Evolutionary conservation across 176 grass and related monocot genomes (phyloP), one percentile per base, ranked within the genome.

Genomic region (Carex parvula): DNA sequence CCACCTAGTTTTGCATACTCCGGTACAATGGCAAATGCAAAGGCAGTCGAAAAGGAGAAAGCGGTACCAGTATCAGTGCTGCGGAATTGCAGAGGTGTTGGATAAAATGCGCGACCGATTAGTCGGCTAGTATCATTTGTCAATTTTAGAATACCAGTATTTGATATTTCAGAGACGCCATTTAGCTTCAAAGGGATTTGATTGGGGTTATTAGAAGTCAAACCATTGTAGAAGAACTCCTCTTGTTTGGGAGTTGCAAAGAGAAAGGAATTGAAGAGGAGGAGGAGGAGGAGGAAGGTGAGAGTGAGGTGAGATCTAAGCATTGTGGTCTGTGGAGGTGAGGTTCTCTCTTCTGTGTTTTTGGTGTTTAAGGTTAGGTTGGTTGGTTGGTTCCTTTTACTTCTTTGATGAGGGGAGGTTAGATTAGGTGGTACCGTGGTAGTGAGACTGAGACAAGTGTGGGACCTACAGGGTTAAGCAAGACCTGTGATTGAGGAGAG

Each of bases 11-110:
- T 84, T 59, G 80, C 77, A 35, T 56, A 89, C 87, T 88, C 89
- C 64, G 89, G 87, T 84, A 91, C 87, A 87, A 90, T 91, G 84
- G 85, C 94, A 80, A 97, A 93, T 39, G 88, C 91, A 83, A 97
- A 97, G 44, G 84, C 81, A 46, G 94, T 93, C n/a, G 87, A 90
- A 85, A 97, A 97, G 52, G 94, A 97, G 46, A 93, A 88, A 16
- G 89, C 84, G 48, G 86, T 86, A 86, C 87, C 24, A 77, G 85
- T 90, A 65, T 83, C 81, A 7, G 84, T 2, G 6, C 60, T 12
- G 26, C 59, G 83, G 76, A 93, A 88, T 48, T 62, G 87, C 13
- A 97, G 63, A 41, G 87, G 86, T 18, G 86, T 3, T 0, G 88
- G 88, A 77, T 85, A 91, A 85, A 97, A 97, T 75, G 91, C 94